Evolutionary conservation across 495 filamentous ascomycete species (phyloP), one percentile per base, ranked within the genome.

Genomic region (Cercophora scortea): DNA sequence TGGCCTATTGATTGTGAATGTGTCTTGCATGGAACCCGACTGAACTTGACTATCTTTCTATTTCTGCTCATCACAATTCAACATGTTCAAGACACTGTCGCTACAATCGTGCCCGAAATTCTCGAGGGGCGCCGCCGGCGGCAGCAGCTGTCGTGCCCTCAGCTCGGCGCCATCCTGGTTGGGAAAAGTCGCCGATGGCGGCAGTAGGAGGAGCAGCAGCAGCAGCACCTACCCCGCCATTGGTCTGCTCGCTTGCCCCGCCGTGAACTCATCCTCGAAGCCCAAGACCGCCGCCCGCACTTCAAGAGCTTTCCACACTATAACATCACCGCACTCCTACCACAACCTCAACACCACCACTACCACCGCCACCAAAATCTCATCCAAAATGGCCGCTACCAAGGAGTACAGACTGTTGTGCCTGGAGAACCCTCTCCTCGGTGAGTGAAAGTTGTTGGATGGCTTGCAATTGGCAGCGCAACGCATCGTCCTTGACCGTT

Each of bases 371-470:
- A n/a, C n/a, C 8, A 36, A 41, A 17, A 25, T 38, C 18, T 15
- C 39, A n/a, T 43, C 32, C 65, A 81, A 69, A 59, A 93, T 92
- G 88, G 77, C 86, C 53, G 65, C 84, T 57, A 69, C 71, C 49
- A 83, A 86, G 69, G 83, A 86, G 66, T 97, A 86, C 74, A 77
- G 84, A 68, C 83, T 98, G 54, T 75, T 96, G 55, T 90, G 87
- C 73, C 71, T 98, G 63, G 93, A 95, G 83, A 98, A 98, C 71
- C 93, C 93, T 67, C 81, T 98, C 59, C 85, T 98, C 57, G 89
- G 88, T 92, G 72, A 58, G 83, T 32, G 12, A 3, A 8, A 9
- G 9, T 25, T 38, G 9, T 25, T 38, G 13, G 1, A 32, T 17
- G 18, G 1, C 15, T 47, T 54, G 32, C 55, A 57, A 59, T 60